Evolutionary conservation across 1,139 yeast genomes (phyloP).

Genomic region (Arxiozyma bovina): DNA sequence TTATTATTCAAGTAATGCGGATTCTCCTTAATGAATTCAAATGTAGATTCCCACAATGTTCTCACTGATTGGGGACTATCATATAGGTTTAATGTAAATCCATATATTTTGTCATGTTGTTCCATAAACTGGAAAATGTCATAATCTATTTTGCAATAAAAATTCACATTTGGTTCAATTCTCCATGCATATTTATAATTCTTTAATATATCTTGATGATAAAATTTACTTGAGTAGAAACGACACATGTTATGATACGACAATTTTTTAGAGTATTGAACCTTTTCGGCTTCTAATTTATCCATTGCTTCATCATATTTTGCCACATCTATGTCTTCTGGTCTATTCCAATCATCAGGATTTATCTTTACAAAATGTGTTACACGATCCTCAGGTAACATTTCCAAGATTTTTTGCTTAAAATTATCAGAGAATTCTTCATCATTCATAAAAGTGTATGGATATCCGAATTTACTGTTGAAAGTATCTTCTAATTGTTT

Average conservation of each 20-base stretch:
- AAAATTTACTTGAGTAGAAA: conserved; percentile 71
- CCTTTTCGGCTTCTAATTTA: conserved; percentile 45
- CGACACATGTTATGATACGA: conserved; percentile 78
- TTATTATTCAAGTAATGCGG: conserved; percentile 57
- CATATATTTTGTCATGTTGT: conserved; percentile 60
- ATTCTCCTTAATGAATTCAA: conserved; percentile 40
- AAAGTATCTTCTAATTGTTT: conserved; percentile 52
- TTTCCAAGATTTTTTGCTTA: conserved; percentile 35
- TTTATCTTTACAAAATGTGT: conserved; percentile 52
- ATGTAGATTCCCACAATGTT: conserved; percentile 66
- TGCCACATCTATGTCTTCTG: conserved; percentile 37
- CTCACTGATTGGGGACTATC: conserved; percentile 78
- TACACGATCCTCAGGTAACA: conserved; percentile 39
- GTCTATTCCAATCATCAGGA: conserved; percentile 54
- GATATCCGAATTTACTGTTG: conserved; percentile 63
- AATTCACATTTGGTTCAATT: conserved; percentile 79
- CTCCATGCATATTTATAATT: conserved; percentile 79
- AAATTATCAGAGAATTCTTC: conserved; percentile 52
- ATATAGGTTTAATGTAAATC: conserved; percentile 65
- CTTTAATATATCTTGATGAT: conserved; percentile 54
- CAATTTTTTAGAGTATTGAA: conserved; percentile 64
- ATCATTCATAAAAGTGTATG: conserved; percentile 74
- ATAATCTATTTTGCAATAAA: conserved; percentile 62
- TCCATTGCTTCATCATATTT: conserved; percentile 42
- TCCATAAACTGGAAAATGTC: conserved; percentile 78